phyloP scores from a whole-genome alignment of 257 asterid species.

The Plantago major region DNA sequence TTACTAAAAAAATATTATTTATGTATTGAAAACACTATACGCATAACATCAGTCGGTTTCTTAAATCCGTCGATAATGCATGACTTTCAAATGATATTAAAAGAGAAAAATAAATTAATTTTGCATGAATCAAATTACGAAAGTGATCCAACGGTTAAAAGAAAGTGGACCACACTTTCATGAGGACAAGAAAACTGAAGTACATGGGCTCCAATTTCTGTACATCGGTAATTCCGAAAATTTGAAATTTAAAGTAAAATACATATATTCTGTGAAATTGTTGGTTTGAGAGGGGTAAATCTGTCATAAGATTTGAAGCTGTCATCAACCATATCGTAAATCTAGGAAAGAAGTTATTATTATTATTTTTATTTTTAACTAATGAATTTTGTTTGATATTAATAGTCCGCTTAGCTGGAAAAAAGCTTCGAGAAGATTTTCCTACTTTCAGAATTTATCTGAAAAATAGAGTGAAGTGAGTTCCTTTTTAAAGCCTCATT shows the following conservation, averaged over 20 bases:
- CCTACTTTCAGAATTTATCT: too few relatives aligned
- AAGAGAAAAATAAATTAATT: too few relatives aligned
- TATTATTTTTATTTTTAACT: constrained; percentile 4
- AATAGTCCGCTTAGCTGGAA: constrained; percentile 27
- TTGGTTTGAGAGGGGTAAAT: constrained; percentile 30
- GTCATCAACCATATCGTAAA: constrained; percentile 58
- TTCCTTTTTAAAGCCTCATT: constrained; percentile 28
- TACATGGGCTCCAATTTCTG: constrained; percentile 29
- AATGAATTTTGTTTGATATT: not conserved
- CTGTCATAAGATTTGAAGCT: constrained; percentile 37
- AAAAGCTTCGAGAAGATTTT: too few relatives aligned
- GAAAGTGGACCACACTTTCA: constrained; percentile 13
- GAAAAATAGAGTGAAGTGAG: constrained; percentile 20
- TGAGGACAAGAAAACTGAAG: constrained; percentile 20
- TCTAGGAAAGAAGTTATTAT: constrained; percentile 30
- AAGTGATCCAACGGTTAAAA: constrained; percentile 23
- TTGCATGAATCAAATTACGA: constrained; percentile 5
- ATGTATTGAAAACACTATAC: too few relatives aligned
- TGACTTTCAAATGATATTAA: too few relatives aligned
- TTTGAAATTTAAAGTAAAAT: constrained; percentile 6
- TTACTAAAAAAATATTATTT: not conserved
- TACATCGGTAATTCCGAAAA: constrained; percentile 40
- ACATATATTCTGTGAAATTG: not conserved
- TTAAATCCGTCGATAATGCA: too few relatives aligned
- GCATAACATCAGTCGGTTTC: not conserved